phyloP scores from a whole-genome alignment of 2,329 filamentous ascomycete genomes.

The Pseudogymnoascus sp. region DNA sequence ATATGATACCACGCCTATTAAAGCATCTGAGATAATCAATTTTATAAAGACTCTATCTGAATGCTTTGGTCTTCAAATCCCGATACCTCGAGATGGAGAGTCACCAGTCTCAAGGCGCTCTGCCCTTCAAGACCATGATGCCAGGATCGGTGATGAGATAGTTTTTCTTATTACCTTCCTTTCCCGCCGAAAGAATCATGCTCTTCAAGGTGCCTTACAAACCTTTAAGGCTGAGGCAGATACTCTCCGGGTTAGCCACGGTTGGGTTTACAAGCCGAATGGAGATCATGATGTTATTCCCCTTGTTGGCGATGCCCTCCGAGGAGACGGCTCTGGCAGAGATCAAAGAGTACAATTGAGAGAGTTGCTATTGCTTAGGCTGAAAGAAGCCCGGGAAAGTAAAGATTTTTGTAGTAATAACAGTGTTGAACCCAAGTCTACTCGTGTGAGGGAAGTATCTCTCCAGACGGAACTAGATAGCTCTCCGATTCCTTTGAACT shows the following conservation, averaged over 20 bases:
- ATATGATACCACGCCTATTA: neutral
- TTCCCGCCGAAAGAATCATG: neutral
- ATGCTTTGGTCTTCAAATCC: neutral
- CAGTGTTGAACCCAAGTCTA: neutral
- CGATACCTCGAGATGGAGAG: neutral
- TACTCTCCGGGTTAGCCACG: neutral
- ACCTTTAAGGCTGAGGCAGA: neutral
- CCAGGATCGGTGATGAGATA: neutral
- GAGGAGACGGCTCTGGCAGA: neutral
- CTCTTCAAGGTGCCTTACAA: neutral
- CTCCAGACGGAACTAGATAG: neutral
- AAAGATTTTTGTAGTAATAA: neutral
- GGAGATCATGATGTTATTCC: slow-evolving; percentile 15
- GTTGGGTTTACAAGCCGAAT: slow-evolving; percentile 14
- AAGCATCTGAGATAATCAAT: neutral
- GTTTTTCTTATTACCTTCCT: neutral
- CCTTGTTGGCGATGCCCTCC: neutral
- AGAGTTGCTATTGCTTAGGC: neutral
- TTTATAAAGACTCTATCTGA: neutral
- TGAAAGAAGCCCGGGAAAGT: neutral
- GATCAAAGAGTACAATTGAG: slow-evolving; percentile 9
- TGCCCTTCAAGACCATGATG: neutral
- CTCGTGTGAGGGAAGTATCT: neutral
- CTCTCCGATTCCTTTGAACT: neutral
- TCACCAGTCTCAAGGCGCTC: neutral